A percentile compares a stretch with the other conserved stretches of the same genome.
Evolutionary conservation across 1,284 basidiomycete genomes (phyloP).

Genomic region (Ganoderma sinense): DNA sequence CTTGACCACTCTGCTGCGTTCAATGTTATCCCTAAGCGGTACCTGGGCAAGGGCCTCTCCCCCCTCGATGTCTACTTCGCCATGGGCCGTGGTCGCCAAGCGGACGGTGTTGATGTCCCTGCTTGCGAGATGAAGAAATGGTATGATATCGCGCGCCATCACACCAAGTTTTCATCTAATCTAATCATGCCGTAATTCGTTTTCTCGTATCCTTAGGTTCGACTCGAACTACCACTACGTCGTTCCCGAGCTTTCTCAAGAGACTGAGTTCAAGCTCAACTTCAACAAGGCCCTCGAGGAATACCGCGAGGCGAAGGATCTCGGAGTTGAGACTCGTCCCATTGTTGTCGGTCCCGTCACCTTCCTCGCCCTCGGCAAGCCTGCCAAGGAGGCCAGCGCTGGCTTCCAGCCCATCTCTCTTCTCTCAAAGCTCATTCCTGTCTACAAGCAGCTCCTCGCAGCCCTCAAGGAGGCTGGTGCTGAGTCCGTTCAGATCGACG

Average conservation of each 20-base stretch:
- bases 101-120: slow-evolving; percentile 93
- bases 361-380: slow-evolving; percentile 95
- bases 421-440: slow-evolving; percentile 88
- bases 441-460: slow-evolving; percentile 92
- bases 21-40: slow-evolving; percentile 97
- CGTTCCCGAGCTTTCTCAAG: slow-evolving; percentile 95
- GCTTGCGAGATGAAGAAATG: slow-evolving; percentile 99
- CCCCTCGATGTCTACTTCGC: slow-evolving; percentile 97
- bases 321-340: slow-evolving; percentile 92
- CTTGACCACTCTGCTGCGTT: slow-evolving; percentile 97
- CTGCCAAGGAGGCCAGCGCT: slow-evolving; percentile 84
- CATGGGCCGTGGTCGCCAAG: slow-evolving; percentile 98
- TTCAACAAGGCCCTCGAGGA: slow-evolving; percentile 96
- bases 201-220: slow-evolving; percentile 68
- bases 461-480: slow-evolving; percentile 95
- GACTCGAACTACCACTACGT: slow-evolving; percentile 99
- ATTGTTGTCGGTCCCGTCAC: slow-evolving; percentile 97
- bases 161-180: neutral
- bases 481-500: slow-evolving; percentile 96
- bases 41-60: slow-evolving; percentile 87
- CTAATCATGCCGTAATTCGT: neutral
- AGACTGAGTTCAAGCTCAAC: slow-evolving; percentile 94
- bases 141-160: slow-evolving; percentile 48
- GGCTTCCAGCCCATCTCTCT: slow-evolving; percentile 93
- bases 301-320: slow-evolving; percentile 94